phyloP scores from a whole-genome alignment of 2,329 filamentous ascomycete genomes.

The Fusarium lyarnte region DNA sequence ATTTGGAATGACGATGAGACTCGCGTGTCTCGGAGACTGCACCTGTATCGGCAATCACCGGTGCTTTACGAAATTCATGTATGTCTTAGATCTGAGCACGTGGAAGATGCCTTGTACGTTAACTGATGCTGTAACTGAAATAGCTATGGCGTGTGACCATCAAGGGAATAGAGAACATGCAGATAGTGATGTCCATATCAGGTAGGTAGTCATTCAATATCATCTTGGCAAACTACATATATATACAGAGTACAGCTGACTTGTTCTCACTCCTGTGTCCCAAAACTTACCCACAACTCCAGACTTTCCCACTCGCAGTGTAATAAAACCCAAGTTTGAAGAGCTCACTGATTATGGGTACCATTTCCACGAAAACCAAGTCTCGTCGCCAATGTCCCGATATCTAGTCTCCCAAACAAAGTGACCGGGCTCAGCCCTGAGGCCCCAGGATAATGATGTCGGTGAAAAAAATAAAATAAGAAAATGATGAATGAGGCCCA shows the following conservation, averaged over 20 bases:
- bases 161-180: neutral
- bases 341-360: constrained; percentile 8
- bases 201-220: neutral
- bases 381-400: constrained; percentile 10
- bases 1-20: constrained; percentile 28
- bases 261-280: neutral
- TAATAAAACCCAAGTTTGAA: neutral
- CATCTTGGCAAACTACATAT: constrained; percentile 5
- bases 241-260: neutral
- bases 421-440: neutral
- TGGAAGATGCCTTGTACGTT: neutral
- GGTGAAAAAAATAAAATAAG: neutral
- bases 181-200: neutral
- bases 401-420: constrained; percentile 12
- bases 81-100: constrained; percentile 10
- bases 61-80: neutral
- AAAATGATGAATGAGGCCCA: neutral
- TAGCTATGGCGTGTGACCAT: neutral
- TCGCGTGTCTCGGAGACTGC: constrained; percentile 17
- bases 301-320: neutral
- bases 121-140: neutral
- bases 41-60: neutral
- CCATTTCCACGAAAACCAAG: neutral
- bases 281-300: neutral
- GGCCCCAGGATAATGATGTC: neutral